These are phyloP conservation scores for Manihot esculenta DNA, from an alignment of 441 rosid genomes.

Conservation along the genomic window DNA sequence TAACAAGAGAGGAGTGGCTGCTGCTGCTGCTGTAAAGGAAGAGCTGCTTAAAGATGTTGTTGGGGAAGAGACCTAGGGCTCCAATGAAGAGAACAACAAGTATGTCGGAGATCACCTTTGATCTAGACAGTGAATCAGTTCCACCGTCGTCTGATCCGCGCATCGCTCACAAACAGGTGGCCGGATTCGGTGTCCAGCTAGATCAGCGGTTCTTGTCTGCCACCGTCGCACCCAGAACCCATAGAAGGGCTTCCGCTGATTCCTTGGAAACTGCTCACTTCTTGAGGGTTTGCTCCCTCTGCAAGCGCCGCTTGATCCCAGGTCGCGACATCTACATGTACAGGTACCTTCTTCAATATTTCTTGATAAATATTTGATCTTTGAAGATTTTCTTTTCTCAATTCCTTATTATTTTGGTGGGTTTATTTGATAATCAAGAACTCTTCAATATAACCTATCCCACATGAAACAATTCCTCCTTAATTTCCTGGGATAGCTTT, in stretches of 20 bases:
- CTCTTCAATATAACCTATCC: too few relatives aligned
- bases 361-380: too few relatives aligned
- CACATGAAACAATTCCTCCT: too few relatives aligned
- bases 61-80: constrained; percentile 78
- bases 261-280: constrained; percentile 52
- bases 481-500: too few relatives aligned
- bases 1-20: background rate
- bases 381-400: too few relatives aligned
- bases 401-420: too few relatives aligned
- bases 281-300: constrained; percentile 66
- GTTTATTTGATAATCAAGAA: too few relatives aligned
- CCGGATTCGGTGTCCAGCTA: constrained; percentile 5
- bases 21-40: too few relatives aligned
- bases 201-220: constrained; percentile 44
- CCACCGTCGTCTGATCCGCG: constrained; percentile 30
- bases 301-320: constrained; percentile 68
- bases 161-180: constrained; percentile 11
- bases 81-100: constrained; percentile 90
- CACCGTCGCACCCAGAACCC: constrained; percentile 39
- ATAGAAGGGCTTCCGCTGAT: constrained; percentile 58
- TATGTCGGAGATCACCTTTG: constrained; percentile 63
- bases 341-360: constrained; percentile 37
- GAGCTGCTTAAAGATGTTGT: constrained; percentile 39
- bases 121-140: constrained; percentile 46
- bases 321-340: constrained; percentile 92